Evolutionary conservation across 768 basidiomycete genomes (phyloP).

Genomic region (Boletellus ananiceps): DNA sequence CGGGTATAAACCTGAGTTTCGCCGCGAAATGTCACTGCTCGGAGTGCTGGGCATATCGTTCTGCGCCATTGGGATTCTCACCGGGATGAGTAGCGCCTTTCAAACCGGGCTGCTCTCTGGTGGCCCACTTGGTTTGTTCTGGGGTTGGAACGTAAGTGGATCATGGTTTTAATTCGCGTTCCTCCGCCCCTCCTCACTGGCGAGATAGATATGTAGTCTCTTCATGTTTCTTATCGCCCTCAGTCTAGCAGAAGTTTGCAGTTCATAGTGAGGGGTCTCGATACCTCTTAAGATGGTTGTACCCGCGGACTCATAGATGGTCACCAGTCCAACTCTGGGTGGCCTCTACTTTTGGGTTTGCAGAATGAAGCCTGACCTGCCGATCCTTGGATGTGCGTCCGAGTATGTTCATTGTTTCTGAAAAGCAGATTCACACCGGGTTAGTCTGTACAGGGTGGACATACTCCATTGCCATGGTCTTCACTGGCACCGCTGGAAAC

Average conservation of each 20-base stretch:
- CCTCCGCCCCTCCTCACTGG: not conserved
- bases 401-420: not conserved
- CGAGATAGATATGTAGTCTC: slow-evolving; percentile 44
- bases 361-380: slow-evolving; percentile 52
- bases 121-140: slow-evolving; percentile 54
- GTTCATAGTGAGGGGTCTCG: slow-evolving; percentile 42
- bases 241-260: slow-evolving; percentile 55
- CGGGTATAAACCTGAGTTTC: slow-evolving; percentile 52
- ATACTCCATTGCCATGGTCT: slow-evolving; percentile 56
- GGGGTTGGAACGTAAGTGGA: slow-evolving; percentile 55
- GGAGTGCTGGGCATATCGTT: slow-evolving; percentile 59
- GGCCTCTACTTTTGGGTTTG: slow-evolving; percentile 63
- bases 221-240: slow-evolving; percentile 57
- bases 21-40: slow-evolving; percentile 56
- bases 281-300: not conserved
- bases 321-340: slow-evolving; percentile 48
- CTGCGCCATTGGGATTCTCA: slow-evolving; percentile 56
- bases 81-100: slow-evolving; percentile 57
- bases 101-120: slow-evolving; percentile 57
- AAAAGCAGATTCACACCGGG: not conserved
- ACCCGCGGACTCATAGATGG: slow-evolving; percentile 1
- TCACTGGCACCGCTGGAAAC: slow-evolving; percentile 57
- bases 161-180: not conserved
- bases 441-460: slow-evolving; percentile 51
- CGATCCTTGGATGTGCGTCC: slow-evolving; percentile 48